These are phyloP conservation scores for Chlamydomonas urium DNA, from an alignment of 139 green algal genomes.

Conservation along the genomic window DNA sequence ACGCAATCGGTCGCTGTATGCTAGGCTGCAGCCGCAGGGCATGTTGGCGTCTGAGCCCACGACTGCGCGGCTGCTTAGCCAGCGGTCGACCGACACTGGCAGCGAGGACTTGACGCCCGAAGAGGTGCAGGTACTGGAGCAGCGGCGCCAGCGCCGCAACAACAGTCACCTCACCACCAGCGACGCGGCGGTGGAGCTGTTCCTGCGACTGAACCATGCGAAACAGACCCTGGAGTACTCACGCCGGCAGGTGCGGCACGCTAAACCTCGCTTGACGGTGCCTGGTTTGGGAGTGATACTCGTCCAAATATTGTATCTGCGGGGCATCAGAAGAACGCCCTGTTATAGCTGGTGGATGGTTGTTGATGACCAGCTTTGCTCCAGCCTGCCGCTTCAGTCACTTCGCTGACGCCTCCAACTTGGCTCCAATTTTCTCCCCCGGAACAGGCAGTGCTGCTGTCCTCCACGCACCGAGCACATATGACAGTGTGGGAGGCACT, in stretches of 20 bases:
- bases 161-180: conserved; percentile 41
- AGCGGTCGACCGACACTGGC: too few relatives aligned
- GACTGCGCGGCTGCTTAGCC: too few relatives aligned
- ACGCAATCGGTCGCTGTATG: too few relatives aligned
- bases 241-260: conserved; percentile 61
- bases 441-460: conserved; percentile 28
- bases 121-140: not conserved
- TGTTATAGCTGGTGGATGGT: too few relatives aligned
- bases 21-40: too few relatives aligned
- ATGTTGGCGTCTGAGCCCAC: too few relatives aligned
- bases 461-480: conserved; percentile 43
- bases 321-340: too few relatives aligned
- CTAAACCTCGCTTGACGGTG: too few relatives aligned
- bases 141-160: conserved; percentile 14
- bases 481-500: conserved; percentile 77
- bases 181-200: conserved; percentile 68
- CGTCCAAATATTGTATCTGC: too few relatives aligned
- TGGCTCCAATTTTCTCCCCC: not conserved
- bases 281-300: not conserved
- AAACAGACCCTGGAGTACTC: conserved; percentile 84
- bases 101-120: too few relatives aligned
- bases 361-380: too few relatives aligned
- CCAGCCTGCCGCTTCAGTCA: too few relatives aligned
- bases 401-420: not conserved
- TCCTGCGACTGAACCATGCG: conserved; percentile 76